These are phyloP conservation scores for Fusarium nodosum DNA, from an alignment of 2,329 filamentous ascomycete genomes.

Conservation along the genomic window DNA sequence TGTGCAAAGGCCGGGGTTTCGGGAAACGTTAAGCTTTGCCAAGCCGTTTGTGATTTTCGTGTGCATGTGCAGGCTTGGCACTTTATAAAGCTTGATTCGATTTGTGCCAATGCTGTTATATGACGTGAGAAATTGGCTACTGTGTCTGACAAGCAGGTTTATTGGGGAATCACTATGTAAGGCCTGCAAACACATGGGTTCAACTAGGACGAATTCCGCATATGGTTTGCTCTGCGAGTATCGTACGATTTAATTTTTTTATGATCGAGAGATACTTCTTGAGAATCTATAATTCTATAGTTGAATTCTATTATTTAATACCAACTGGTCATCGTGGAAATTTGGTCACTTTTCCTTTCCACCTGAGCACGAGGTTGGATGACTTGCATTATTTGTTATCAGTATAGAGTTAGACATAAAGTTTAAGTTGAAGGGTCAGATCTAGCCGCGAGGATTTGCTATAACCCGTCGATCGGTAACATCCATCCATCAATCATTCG, in stretches of 20 bases:
- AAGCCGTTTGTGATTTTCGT: conserved; percentile 42
- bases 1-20: conserved; percentile 38
- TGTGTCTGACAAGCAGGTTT: conserved; percentile 10
- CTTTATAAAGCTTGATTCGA: conserved; percentile 41
- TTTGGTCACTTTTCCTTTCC: not conserved
- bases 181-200: not conserved
- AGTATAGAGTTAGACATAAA: conserved; percentile 3
- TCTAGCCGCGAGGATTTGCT: conserved; percentile 18
- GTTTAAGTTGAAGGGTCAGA: conserved; percentile 9
- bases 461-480: not conserved
- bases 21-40: conserved; percentile 52
- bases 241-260: not conserved
- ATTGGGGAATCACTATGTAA: not conserved
- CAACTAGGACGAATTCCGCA: not conserved
- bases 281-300: no score
- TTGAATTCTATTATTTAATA: not conserved
- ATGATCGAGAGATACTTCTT: not conserved
- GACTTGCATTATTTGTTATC: not conserved
- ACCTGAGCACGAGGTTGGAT: not conserved
- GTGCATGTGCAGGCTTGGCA: conserved; percentile 45
- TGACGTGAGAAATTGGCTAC: conserved; percentile 17
- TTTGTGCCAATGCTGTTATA: conserved; percentile 23
- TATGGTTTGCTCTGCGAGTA: conserved; percentile 2
- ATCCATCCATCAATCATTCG: not conserved
- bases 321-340: not conserved